Evolutionary conservation across 2,329 filamentous ascomycete genomes (phyloP).

Genomic region (Monilinia fructicola): DNA sequence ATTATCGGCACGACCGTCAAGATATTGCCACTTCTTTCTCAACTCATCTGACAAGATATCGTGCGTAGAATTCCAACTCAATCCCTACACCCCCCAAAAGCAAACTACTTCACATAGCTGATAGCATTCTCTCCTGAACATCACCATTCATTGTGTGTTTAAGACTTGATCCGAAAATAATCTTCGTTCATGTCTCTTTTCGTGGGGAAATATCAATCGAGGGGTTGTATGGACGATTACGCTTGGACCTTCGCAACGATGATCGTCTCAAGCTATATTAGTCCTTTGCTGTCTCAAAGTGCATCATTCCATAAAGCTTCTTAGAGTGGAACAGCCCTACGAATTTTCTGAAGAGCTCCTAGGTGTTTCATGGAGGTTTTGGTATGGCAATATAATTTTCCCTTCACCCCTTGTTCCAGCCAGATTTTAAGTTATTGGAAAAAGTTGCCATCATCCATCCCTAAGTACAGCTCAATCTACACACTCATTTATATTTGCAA

Average conservation of each 20-base stretch:
- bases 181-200: background rate
- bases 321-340: background rate
- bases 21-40: background rate
- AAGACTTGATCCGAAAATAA: background rate
- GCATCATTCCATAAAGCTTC: background rate
- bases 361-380: constrained; percentile 9
- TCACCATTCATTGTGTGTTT: background rate
- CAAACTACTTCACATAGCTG: background rate
- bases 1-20: background rate
- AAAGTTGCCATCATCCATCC: background rate
- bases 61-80: background rate
- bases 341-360: background rate
- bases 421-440: background rate
- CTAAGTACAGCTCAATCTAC: constrained; percentile 4
- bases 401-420: background rate
- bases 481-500: background rate
- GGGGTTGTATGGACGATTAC: background rate
- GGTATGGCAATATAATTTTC: background rate
- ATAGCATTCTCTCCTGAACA: background rate
- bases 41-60: background rate
- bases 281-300: background rate
- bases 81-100: background rate
- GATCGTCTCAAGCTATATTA: constrained; percentile 12
- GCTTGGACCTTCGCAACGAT: constrained; percentile 8
- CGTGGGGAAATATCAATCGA: background rate